A percentile compares a stretch with the other conserved stretches of the same genome.
These are phyloP conservation scores for Hamamelis virginiana DNA, from an alignment of 164 flowering plant species.

Conservation along the genomic window DNA sequence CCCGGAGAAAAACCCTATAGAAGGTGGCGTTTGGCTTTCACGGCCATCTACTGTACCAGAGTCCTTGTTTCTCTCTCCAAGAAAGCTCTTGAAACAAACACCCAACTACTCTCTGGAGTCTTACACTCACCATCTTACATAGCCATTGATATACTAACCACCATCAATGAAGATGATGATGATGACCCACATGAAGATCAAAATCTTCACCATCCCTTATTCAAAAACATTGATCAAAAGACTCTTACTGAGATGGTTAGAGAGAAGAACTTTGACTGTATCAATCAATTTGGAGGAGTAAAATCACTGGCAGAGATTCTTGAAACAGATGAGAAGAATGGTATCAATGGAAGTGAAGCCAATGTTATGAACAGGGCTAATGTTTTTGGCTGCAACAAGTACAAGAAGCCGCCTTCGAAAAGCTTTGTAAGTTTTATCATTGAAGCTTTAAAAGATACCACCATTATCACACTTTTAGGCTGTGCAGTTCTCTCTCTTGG, in stretches of 20 bases:
- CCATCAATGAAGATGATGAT: background rate
- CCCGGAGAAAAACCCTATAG: background rate
- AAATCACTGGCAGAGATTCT: background rate
- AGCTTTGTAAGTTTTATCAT: background rate
- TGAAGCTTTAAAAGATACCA: conserved; percentile 4
- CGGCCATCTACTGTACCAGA: conserved; percentile 14
- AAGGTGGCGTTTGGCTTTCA: conserved; percentile 8
- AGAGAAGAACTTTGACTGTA: background rate
- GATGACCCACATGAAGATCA: background rate
- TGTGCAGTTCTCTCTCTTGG: conserved; percentile 4
- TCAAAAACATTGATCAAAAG: conserved; percentile 3
- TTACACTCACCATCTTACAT: conserved; percentile 17
- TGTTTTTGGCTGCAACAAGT: background rate
- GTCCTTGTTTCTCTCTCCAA: conserved; percentile 14
- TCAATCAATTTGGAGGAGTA: background rate
- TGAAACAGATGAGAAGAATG: background rate
- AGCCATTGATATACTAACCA: conserved; percentile 6
- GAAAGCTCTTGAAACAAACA: conserved; percentile 9
- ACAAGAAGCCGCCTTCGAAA: background rate
- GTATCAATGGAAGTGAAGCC: background rate
- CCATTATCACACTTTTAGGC: background rate
- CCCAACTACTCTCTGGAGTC: background rate
- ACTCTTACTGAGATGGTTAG: background rate
- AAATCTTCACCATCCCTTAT: background rate
- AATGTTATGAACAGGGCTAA: background rate